Evolutionary conservation across 1,284 basidiomycete genomes (phyloP).

Genomic region (Trametes pubescens): DNA sequence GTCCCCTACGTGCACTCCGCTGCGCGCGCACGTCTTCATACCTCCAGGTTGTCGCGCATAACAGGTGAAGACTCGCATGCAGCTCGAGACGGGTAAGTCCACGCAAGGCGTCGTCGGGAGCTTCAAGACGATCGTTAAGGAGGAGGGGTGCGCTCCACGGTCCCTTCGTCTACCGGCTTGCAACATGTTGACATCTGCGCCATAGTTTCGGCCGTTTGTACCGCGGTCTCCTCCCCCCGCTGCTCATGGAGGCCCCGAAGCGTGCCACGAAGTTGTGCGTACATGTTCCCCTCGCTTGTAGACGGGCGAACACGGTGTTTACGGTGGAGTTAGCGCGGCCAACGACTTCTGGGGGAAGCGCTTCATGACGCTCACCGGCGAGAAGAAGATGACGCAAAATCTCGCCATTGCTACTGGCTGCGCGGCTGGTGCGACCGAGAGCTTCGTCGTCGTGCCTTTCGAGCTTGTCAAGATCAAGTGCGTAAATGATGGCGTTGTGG

Average conservation of each 20-base stretch:
- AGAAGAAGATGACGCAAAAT: slow-evolving; percentile 87
- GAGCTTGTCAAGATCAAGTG: slow-evolving; percentile 97
- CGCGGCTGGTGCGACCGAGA: slow-evolving; percentile 95
- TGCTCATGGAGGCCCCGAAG: slow-evolving; percentile 97
- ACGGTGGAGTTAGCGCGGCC: slow-evolving; percentile 61
- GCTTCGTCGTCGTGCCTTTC: slow-evolving; percentile 92
- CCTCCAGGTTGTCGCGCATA: slow-evolving; percentile 33
- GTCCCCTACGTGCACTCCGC: slow-evolving; percentile 35
- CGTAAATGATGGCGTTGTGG: slow-evolving; percentile 20
- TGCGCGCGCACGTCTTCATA: slow-evolving; percentile 31
- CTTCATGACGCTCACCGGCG: slow-evolving; percentile 67
- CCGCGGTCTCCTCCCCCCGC: slow-evolving; percentile 92
- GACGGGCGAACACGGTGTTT: background rate
- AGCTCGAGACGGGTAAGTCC: slow-evolving; percentile 87
- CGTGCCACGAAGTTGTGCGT: slow-evolving; percentile 95
- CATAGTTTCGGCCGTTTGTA: slow-evolving; percentile 84
- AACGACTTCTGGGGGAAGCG: slow-evolving; percentile 96
- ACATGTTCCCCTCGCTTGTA: background rate
- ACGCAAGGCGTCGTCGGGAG: slow-evolving; percentile 84
- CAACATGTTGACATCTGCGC: background rate
- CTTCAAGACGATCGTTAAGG: slow-evolving; percentile 78
- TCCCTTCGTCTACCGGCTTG: background rate
- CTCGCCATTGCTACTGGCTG: slow-evolving; percentile 93
- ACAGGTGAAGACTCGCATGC: slow-evolving; percentile 97
- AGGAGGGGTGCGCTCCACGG: slow-evolving; percentile 77